phyloP scores from a whole-genome alignment of 140 eudicot genomes.

The Bidens hawaiensis region DNA sequence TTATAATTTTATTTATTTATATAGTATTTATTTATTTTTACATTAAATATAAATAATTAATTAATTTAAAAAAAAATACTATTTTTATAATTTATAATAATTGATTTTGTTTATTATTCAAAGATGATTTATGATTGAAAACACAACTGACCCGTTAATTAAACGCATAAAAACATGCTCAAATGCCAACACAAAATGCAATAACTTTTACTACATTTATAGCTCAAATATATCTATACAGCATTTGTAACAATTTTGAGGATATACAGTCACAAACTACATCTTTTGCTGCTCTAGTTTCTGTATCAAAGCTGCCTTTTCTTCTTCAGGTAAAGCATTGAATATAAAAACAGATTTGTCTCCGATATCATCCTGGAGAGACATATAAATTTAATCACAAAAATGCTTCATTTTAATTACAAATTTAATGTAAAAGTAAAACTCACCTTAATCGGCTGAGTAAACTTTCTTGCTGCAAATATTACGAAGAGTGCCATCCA shows the following conservation, averaged over 20 bases:
- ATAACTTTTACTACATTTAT: slow-evolving; percentile 6
- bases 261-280: slow-evolving; percentile 7
- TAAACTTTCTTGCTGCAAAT: slow-evolving; percentile 90
- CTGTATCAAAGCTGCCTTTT: slow-evolving; percentile 54
- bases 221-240: slow-evolving; percentile 20
- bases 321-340: slow-evolving; percentile 71
- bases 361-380: slow-evolving; percentile 88
- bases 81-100: too few species aligned
- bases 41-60: too few species aligned
- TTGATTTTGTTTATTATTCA: too few species aligned
- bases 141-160: too few species aligned
- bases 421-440: not conserved
- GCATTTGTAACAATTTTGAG: slow-evolving; percentile 5
- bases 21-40: too few species aligned
- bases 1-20: too few species aligned
- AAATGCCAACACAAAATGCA: not conserved
- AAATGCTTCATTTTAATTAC: not conserved
- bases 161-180: not conserved
- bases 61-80: too few species aligned
- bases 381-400: slow-evolving; percentile 1
- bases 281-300: slow-evolving; percentile 58
- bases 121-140: too few species aligned
- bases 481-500: slow-evolving; percentile 86
- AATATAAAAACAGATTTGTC: slow-evolving; percentile 93
- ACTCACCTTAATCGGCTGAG: slow-evolving; percentile 86